phyloP scores from a whole-genome alignment of 2,329 filamentous ascomycete genomes.

The Neobulgaria alba region DNA sequence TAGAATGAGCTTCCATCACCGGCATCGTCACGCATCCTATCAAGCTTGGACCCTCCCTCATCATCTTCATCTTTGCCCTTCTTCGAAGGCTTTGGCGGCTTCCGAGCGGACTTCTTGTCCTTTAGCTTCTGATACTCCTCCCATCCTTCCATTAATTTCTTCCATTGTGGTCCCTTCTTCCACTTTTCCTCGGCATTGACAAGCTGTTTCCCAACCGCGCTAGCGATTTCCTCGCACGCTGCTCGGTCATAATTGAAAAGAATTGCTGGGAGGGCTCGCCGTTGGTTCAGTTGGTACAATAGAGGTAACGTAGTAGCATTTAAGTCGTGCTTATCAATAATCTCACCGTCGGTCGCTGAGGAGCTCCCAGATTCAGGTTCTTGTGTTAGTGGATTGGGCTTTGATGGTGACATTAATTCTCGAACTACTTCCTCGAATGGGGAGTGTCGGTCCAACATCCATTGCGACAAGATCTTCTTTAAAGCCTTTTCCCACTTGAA shows the following conservation, averaged over 20 bases:
- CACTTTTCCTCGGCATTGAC: constrained; percentile 44
- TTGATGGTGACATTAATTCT: constrained; percentile 30
- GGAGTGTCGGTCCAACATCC: constrained; percentile 46
- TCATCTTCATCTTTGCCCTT: constrained; percentile 38
- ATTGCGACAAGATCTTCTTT: constrained; percentile 48
- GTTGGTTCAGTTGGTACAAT: constrained; percentile 49
- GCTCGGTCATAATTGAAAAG: constrained; percentile 69
- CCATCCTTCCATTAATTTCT: constrained; percentile 47
- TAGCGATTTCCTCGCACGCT: constrained; percentile 52
- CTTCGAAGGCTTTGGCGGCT: constrained; percentile 33
- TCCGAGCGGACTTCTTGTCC: constrained; percentile 34
- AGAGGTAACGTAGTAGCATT: constrained; percentile 45
- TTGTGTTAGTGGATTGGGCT: not conserved
- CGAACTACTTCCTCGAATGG: constrained; percentile 37
- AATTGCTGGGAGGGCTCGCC: constrained; percentile 62
- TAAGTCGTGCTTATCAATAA: constrained; percentile 28
- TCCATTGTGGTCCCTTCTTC: constrained; percentile 52
- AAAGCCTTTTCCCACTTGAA: constrained; percentile 55
- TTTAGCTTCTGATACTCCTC: constrained; percentile 45
- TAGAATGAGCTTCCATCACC: constrained; percentile 46
- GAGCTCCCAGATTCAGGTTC: constrained; percentile 10
- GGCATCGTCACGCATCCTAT: constrained; percentile 47
- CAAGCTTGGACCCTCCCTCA: constrained; percentile 42
- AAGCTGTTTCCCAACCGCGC: constrained; percentile 43
- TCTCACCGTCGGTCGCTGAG: constrained; percentile 11